Conservation (phyloP, 768 basidiomycete species). For the Naematelia encephala region DNA sequence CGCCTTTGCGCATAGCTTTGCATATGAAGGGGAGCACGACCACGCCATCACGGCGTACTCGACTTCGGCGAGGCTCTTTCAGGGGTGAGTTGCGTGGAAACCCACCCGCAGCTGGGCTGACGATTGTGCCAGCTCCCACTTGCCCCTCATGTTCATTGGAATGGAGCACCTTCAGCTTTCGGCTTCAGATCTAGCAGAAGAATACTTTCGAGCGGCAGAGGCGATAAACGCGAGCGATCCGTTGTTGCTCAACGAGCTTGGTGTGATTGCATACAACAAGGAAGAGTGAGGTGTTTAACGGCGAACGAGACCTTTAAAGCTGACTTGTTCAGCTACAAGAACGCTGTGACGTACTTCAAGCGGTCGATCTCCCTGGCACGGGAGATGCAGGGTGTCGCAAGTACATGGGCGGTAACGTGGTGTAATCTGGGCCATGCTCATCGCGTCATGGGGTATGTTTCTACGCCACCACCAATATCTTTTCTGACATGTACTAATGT, state of each 20-base stretch:
- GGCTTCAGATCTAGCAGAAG: slow-evolving; percentile 75
- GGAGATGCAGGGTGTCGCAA: slow-evolving; percentile 77
- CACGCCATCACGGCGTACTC: slow-evolving; percentile 98
- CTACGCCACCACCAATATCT: not conserved
- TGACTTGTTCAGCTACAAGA: slow-evolving; percentile 61
- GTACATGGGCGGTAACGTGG: slow-evolving; percentile 83
- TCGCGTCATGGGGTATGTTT: slow-evolving; percentile 69
- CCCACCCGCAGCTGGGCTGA: not conserved
- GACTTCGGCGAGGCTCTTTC: slow-evolving; percentile 90
- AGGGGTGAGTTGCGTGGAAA: slow-evolving; percentile 60
- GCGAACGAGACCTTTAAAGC: no score
- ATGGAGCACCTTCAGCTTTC: slow-evolving; percentile 96
- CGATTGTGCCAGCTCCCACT: slow-evolving; percentile 67
- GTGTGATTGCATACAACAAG: slow-evolving; percentile 85
- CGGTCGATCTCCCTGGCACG: slow-evolving; percentile 75
- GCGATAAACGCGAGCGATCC: slow-evolving; percentile 82
- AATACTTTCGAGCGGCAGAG: slow-evolving; percentile 78
- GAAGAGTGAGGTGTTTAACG: slow-evolving; percentile 62
- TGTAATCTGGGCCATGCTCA: slow-evolving; percentile 88
- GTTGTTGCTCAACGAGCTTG: slow-evolving; percentile 82
- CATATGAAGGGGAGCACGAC: slow-evolving; percentile 95
- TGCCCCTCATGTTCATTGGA: slow-evolving; percentile 91
- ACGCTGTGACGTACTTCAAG: slow-evolving; percentile 68
- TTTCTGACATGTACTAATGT: not conserved
- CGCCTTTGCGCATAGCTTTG: slow-evolving; percentile 95